Evolutionary conservation across 768 basidiomycete species (phyloP).

Genomic region (Suillus brevipes): DNA sequence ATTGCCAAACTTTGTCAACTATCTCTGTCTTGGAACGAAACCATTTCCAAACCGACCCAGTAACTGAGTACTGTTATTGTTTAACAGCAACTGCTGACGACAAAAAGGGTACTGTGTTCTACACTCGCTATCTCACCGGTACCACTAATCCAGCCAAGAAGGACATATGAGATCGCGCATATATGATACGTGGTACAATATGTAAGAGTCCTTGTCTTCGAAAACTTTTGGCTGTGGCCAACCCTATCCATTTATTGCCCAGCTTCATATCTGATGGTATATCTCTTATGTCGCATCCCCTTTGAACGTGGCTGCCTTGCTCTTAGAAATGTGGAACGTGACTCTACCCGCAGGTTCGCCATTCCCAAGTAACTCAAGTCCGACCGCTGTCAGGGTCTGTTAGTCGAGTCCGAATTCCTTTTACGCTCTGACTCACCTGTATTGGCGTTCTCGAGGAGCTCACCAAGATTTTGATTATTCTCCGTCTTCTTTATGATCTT

Average conservation of each 20-base stretch:
- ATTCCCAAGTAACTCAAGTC: slow-evolving; percentile 33
- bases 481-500: slow-evolving; percentile 36
- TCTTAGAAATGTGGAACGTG: slow-evolving; percentile 28
- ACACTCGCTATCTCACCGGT: not conserved
- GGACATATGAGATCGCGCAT: not conserved
- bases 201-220: not conserved
- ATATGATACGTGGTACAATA: not conserved
- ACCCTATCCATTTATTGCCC: not conserved
- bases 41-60: not conserved
- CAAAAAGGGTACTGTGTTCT: not conserved
- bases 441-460: slow-evolving; percentile 32
- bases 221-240: not conserved
- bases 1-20: not conserved
- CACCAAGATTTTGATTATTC: slow-evolving; percentile 32
- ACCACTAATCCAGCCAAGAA: not conserved
- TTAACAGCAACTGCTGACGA: not conserved
- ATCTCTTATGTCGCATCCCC: not conserved
- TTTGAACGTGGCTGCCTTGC: slow-evolving; percentile 9
- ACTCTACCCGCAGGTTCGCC: slow-evolving; percentile 32
- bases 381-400: slow-evolving; percentile 21
- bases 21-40: not conserved
- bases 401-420: not conserved
- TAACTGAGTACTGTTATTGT: too few species aligned
- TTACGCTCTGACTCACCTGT: slow-evolving; percentile 22
- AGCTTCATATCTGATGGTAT: not conserved